Base-by-base conservation (phyloP, 768 basidiomycete genomes). In the Russula sp. region DNA sequence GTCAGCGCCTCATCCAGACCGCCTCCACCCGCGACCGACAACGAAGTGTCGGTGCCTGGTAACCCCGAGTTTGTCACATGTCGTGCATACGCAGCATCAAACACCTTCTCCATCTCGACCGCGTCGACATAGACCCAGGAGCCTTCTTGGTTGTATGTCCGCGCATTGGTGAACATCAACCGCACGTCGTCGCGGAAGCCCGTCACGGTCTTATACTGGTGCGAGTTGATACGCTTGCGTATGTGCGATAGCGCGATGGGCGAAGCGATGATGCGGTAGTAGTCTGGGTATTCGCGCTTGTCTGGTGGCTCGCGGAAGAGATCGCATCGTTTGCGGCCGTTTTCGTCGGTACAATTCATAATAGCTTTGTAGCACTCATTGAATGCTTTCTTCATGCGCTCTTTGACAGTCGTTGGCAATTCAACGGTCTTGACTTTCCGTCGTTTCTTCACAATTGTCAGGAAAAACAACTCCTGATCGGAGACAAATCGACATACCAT, bases 111-210 rank as follows among this genome's bases (percentile, higher is more conserved):
- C 90, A 95, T 92, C 78, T 93, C 91, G 55, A 92, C 90, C 9
- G 96, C 94, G 66, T 96, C 93, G 65, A 90, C 81, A 75, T 94
- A 96, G 42, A 97, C 94, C 90, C 92, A 93, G 0, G 93, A 95
- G 1, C 90, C 93, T 75, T 96, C 93, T 74, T 90, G 88, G 74
- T 98, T 98, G 80, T 93, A 98, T 50, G 85, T 90, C 70, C 90
- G 83, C 5, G 96, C 95, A 71, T 98, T 98, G 74, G 85, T 82
- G 75, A 95, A 98, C 89, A 99, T 94, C 61, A 94, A 82, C 69
- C 83, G 82, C 86, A 89, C 93, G 74, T 96, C 93, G 52, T 85
- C 83, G 62, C 83, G 79, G 77, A 86, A 94, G 62, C 83, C 79
- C 38, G 82, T 77, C 40, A 94, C 84, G 44, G 76, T 84, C 79